Base-by-base conservation (phyloP, 768 basidiomycete genomes). In the Kwoniella mangroviensis region DNA sequence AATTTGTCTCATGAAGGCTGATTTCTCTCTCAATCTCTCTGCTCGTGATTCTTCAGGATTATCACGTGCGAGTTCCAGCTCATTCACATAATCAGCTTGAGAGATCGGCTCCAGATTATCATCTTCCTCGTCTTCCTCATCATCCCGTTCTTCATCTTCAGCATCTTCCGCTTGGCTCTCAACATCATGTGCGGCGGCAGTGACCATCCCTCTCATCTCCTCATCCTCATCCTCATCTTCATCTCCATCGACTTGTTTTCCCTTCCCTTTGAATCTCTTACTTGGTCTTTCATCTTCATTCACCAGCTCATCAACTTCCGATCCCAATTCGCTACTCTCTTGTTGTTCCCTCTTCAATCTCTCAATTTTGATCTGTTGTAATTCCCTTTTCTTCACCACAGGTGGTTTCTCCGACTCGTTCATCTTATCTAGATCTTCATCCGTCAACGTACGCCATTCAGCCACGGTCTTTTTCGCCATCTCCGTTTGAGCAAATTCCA, bases 401-500 rank as follows among this genome's bases (percentile, higher is more conserved):
- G 75, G 78, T 19, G 79, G 78, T 41, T 72, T 71, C 55, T 79
- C 80, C 58, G 57, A 74, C 53, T 40, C 53, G 52, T 70, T 66
- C 15, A 55, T 54, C 64, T 57, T 57, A 41, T 73, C 70, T 43
- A 73, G 64, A 49, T 77, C 74, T 51, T 63, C 70, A 55, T 73
- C 74, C n/a, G 59, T 77, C 24, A 95, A 90, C 58, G 87, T 91
- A 62, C 94, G 86, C 80, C 95, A 98, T 82, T 98, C 94, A 13
- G 90, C 89, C 62, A 99, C 85, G 1, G 94, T 95, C 76, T 98
- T 84, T 45, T 87, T 86, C 13, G 92, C 94, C 76, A 91, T 93
- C 0, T 91, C 90, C 1, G 94, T 98, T 74, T 88, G 89, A 80
- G 90, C 92, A 86, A 99, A 99, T 84, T 99, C 97, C 26, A 94